A percentile compares a stretch with the other conserved stretches of the same genome.
These are phyloP conservation scores for Globisporangium ultimum DNA, from an alignment of 352 stramenopile genomes.

Conservation along the genomic window DNA sequence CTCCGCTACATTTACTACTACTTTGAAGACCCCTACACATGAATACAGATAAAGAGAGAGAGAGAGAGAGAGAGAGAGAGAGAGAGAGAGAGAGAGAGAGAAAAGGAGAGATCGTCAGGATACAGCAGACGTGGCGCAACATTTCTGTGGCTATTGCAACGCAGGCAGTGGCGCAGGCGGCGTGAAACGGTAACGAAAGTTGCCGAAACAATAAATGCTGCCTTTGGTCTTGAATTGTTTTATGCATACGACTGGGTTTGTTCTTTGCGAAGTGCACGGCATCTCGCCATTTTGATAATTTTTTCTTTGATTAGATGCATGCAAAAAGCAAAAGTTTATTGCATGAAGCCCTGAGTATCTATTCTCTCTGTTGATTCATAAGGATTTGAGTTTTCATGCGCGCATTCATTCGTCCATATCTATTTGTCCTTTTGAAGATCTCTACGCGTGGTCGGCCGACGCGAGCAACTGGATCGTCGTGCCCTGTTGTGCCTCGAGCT, in stretches of 20 bases:
- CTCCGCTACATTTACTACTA: constrained; percentile 11
- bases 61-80: constrained; percentile 2
- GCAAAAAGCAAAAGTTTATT: not conserved
- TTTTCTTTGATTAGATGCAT: not conserved
- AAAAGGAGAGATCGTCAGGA: not conserved
- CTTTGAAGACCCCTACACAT: constrained; percentile 11
- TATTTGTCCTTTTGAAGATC: not conserved
- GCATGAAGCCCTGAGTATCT: no score
- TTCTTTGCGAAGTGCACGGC: not conserved
- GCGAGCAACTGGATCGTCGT: constrained; percentile 20
- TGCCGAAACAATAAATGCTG: not conserved
- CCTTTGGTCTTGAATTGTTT: not conserved
- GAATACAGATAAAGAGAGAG: constrained; percentile 15
- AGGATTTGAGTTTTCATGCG: not conserved
- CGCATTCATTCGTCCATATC: not conserved
- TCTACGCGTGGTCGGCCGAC: not conserved
- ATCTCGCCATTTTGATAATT: not conserved
- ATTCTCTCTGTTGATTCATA: no score
- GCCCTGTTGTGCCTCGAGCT: constrained; percentile 23
- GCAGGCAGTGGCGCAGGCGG: not conserved
- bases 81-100: constrained; percentile 7
- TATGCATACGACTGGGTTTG: not conserved
- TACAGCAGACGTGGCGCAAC: not conserved
- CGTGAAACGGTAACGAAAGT: not conserved
- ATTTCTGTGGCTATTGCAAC: constrained; percentile 1